A percentile compares a stretch with the other conserved stretches of the same genome.
These are phyloP conservation scores for Termitomyces sp. DNA, from an alignment of 768 basidiomycete species.

Conservation along the genomic window DNA sequence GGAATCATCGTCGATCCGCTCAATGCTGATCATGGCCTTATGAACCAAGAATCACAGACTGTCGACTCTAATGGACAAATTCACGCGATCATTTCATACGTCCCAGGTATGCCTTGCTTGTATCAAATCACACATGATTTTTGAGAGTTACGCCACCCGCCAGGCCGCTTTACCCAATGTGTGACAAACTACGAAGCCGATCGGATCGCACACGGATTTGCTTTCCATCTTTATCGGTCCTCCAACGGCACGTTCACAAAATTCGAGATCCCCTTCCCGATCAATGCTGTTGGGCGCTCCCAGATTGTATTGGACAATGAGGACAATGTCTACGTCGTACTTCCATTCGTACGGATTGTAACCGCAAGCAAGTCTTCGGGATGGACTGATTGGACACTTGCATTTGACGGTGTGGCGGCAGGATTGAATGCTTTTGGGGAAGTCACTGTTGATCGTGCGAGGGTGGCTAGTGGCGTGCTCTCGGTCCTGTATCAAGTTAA, in stretches of 20 bases:
- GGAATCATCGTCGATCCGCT: conserved; percentile 44
- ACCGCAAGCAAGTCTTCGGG: conserved; percentile 44
- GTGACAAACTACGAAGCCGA: conserved; percentile 40
- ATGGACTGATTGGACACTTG: conserved; percentile 47
- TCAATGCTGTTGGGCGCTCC: conserved; percentile 43
- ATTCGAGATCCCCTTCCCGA: conserved; percentile 43
- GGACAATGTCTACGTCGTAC: conserved; percentile 45
- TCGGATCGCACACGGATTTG: conserved; percentile 33
- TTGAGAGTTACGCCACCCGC: background rate
- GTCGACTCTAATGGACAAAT: conserved; percentile 44
- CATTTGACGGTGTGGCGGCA: conserved; percentile 37
- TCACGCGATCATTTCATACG: conserved; percentile 48
- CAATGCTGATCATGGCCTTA: conserved; percentile 48
- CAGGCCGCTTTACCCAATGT: conserved; percentile 47
- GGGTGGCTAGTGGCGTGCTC: conserved; percentile 35
- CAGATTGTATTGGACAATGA: conserved; percentile 42
- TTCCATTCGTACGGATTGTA: conserved; percentile 42
- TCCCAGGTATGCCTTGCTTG: conserved; percentile 33
- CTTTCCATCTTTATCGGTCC: conserved; percentile 44
- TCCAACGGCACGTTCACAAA: conserved; percentile 42
- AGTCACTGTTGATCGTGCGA: conserved; percentile 42
- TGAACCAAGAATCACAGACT: conserved; percentile 51
- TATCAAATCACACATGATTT: background rate
- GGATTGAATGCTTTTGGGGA: conserved; percentile 46
- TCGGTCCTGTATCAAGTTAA: conserved; percentile 43